Base-by-base conservation (phyloP, 345 rosid genomes). In the Salix caprea region DNA sequence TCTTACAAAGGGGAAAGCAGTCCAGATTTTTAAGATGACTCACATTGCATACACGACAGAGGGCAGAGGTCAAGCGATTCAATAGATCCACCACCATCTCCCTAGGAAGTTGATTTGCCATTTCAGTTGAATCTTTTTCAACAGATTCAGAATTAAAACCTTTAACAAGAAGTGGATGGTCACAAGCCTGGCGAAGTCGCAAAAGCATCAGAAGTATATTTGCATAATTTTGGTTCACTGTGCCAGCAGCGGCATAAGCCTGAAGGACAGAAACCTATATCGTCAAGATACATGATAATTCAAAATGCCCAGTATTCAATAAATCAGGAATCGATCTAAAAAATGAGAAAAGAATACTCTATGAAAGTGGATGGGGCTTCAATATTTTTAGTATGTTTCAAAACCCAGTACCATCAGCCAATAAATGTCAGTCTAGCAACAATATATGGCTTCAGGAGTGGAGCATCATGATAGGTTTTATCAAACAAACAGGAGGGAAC, bases 151-250 rank as follows among this genome's bases (percentile, higher is more conserved):
- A 84, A 82, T 71, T 80, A 80, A 77, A 81, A 78, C 82, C 84
- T 83, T 90, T 89, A 40, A 90, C 94, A 72, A 95, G 97, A 78
- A 85, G 78, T 28, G 99, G 99, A 77, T 95, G 97, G 80, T 91
- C 97, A 85, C 99, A 93, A 79, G 99, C 99, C 83, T 93, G 97
- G 71, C 99, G 96, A 50, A 95, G 93, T 74, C 97, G 96, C 84
- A 95, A 87, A 84, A 95, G 97, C 97, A 95, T 84, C 85, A 95
- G 83, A 84, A 95, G 99, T 82, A 95, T 93, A 83, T 89, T 95
- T 72, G 97, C 99, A 87, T 93, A 93, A 86, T 95, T 93, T 82
- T 91, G 97, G 39, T 80, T 93, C 83, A 95, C 86, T 1, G 97
- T 95, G 72, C 97, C 97, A 46, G 99, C 99, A 80, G 91, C 97